Evolutionary conservation across 176 grass and related monocot species (phyloP).

Genomic region (Guadua angustifolia): DNA sequence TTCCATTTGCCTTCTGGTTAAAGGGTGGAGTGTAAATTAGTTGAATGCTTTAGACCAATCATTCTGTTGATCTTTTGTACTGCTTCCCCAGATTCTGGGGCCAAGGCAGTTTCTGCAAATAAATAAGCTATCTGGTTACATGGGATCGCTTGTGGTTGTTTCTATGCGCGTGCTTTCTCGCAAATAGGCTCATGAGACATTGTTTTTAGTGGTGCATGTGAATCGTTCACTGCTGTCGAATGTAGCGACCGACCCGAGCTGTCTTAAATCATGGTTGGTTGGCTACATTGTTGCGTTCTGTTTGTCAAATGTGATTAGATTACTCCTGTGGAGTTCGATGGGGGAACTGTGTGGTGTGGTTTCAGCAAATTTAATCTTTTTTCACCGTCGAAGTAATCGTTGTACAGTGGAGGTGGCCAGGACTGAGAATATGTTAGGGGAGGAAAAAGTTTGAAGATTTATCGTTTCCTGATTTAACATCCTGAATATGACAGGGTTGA

Average conservation of each 20-base stretch:
- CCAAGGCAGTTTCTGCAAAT: constrained; percentile 34
- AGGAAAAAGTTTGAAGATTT: too few species aligned
- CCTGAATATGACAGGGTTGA: too few species aligned
- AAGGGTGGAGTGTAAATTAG: constrained; percentile 42
- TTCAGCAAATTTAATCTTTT: neutral
- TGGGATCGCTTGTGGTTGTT: neutral
- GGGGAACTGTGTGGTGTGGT: neutral
- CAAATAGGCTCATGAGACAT: neutral
- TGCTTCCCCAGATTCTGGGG: constrained; percentile 30
- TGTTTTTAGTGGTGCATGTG: neutral
- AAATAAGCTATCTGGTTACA: constrained; percentile 37
- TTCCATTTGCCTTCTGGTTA: constrained; percentile 37
- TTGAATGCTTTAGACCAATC: constrained; percentile 24
- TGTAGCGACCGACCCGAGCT: neutral
- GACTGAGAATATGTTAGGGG: too few species aligned
- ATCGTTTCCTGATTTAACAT: too few species aligned
- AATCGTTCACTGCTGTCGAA: neutral
- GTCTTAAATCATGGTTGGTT: neutral
- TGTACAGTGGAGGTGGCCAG: too few species aligned
- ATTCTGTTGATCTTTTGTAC: constrained; percentile 23
- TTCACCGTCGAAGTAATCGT: too few species aligned
- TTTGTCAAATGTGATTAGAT: neutral
- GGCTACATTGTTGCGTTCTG: neutral
- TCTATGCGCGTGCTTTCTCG: neutral
- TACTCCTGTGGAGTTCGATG: neutral